Evolutionary conservation across 176 grass and related monocot genomes (phyloP).

Genomic region (Dactylis glomerata): DNA sequence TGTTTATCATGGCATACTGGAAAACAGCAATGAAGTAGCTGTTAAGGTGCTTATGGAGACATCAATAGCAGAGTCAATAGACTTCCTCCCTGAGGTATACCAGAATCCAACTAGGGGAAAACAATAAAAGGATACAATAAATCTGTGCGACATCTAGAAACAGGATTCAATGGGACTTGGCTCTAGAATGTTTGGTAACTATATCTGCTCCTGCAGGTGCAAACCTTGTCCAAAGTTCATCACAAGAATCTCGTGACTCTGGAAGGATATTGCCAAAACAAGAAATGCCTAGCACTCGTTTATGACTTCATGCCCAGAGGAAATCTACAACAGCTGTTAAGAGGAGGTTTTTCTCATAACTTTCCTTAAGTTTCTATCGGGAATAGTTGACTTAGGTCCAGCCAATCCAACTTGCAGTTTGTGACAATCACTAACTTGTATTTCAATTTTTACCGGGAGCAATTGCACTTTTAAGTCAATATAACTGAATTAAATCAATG

Average conservation of each 20-base stretch:
- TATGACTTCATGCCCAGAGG: slow-evolving; percentile 49
- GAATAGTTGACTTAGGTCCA: background rate
- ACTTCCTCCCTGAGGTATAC: slow-evolving; percentile 46
- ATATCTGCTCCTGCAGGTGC: slow-evolving; percentile 7
- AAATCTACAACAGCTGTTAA: slow-evolving; percentile 42
- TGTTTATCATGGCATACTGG: slow-evolving; percentile 42
- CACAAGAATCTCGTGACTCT: slow-evolving; percentile 42
- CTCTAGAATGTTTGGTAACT: background rate
- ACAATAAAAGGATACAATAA: background rate
- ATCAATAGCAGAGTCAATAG: slow-evolving; percentile 11
- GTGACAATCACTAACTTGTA: background rate
- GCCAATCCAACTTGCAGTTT: background rate
- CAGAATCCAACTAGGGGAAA: background rate
- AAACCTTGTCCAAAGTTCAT: slow-evolving; percentile 34
- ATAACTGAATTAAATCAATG: background rate
- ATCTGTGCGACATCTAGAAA: background rate
- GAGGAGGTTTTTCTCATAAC: slow-evolving; percentile 13
- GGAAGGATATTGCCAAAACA: slow-evolving; percentile 43
- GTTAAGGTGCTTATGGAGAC: slow-evolving; percentile 37
- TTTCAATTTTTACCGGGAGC: background rate
- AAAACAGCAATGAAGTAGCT: slow-evolving; percentile 35
- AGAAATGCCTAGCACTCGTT: slow-evolving; percentile 33
- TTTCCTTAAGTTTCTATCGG: background rate
- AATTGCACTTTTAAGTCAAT: background rate
- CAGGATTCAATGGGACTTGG: background rate